Evolutionary conservation across 2,329 filamentous ascomycete genomes (phyloP).

Genomic region (Arthrobotrys conoides): DNA sequence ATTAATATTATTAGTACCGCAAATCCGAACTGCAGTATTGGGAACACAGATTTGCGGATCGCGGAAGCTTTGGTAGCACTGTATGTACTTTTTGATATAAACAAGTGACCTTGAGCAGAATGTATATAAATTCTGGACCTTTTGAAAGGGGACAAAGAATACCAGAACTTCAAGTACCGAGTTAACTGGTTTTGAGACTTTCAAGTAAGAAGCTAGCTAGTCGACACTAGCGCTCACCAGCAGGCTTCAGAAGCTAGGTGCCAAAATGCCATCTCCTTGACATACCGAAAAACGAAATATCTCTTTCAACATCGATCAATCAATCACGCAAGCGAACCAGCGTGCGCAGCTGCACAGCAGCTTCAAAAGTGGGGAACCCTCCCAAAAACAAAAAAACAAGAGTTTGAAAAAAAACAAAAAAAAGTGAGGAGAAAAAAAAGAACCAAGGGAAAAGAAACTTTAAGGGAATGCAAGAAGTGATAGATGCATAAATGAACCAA

Average conservation of each 20-base stretch:
- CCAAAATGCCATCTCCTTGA: background rate
- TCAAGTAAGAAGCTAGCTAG: background rate
- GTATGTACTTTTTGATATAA: too few species aligned
- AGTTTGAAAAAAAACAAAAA: background rate
- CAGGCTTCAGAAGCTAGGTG: background rate
- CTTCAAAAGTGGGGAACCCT: slow-evolving; percentile 17
- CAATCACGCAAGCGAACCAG: slow-evolving; percentile 24
- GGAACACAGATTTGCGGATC: background rate
- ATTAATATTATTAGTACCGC: background rate
- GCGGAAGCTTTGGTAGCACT: background rate
- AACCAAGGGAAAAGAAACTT: background rate
- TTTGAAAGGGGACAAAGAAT: too few species aligned
- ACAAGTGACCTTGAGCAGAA: too few species aligned
- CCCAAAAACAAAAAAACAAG: background rate
- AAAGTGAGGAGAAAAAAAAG: background rate
- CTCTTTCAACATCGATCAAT: slow-evolving; percentile 1
- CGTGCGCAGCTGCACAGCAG: background rate
- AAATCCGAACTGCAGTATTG: background rate
- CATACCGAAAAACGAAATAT: background rate
- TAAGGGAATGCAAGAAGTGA: slow-evolving; percentile 4
- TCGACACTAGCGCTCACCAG: too few species aligned
- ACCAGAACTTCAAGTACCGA: background rate
- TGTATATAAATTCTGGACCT: background rate
- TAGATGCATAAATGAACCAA: slow-evolving; percentile 4
- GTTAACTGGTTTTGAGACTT: background rate